Base-by-base conservation (phyloP, 2,329 filamentous ascomycete species). In the Penicillium rolfsii region DNA sequence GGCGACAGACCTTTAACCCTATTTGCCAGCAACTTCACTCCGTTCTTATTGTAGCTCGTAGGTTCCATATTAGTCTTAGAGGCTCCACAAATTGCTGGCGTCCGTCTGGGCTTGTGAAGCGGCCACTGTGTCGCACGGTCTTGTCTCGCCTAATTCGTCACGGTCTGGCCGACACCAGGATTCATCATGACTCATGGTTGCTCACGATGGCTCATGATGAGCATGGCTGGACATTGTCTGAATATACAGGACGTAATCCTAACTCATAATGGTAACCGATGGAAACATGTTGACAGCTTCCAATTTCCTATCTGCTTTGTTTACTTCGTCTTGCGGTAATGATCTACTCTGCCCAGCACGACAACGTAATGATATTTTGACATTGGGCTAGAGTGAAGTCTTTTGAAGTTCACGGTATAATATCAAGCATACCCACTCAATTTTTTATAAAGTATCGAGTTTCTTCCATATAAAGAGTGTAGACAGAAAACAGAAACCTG, bases 151-250 rank as follows among this genome's bases (percentile, higher is more conserved):
- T 56, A 8, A 40, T 53, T 48, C 22, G 46, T 40, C 35, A 11
- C 26, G 36, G 26, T 11, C 45, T 33, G 30, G 26, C 26, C 22
- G 22, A 33, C 30, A 24, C 30, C 24, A 9, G 28, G 52, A 62
- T 55, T 41, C 41, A 61, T 59, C 35, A 59, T 63, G 58, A 63
- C 55, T 63, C 61, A 65, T 57, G 53, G 11, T 65, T 49, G 57
- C 48, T 63, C 48, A 55, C 46, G 22, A 36, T 65, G 53, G 57
- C 48, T 63, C 48, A 55, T 52, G 22, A 36, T 65, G 49, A 58
- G 24, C 36, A 28, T 9, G 46, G 19, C 26, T 19, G 55, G 52
- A 63, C 45, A 55, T 12, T 24, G 24, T 19, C 28, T 59, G 43
- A 57, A 12, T 16, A 16, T 28, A 30, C 30, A n/a, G 7, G 9